phyloP scores from a whole-genome alignment of 2,329 filamentous ascomycete genomes.

The Aureobasidium zeae region DNA sequence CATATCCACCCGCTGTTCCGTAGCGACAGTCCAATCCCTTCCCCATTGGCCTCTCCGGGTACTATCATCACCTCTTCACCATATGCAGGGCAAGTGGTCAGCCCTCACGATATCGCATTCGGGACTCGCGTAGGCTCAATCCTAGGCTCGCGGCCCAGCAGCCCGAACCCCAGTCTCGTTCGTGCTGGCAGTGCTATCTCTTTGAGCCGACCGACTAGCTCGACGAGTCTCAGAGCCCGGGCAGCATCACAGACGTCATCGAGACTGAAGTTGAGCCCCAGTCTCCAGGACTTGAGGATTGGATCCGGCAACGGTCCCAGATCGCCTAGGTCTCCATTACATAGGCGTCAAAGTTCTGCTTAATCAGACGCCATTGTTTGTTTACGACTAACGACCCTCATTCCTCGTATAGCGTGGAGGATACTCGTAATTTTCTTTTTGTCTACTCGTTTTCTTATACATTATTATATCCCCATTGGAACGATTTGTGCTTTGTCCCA shows the following conservation, averaged over 20 bases:
- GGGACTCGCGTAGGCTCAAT: conserved; percentile 7
- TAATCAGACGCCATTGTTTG: background rate
- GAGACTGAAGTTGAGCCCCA: conserved; percentile 6
- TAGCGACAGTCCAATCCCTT: conserved; percentile 59
- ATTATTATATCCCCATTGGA: conserved; percentile 2
- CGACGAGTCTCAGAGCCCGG: conserved; percentile 8
- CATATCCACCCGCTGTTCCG: conserved; percentile 73
- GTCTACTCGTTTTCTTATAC: background rate
- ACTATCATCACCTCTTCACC: conserved; percentile 64
- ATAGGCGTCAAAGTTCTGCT: conserved; percentile 10
- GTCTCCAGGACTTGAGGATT: conserved; percentile 3
- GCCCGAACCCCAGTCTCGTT: background rate
- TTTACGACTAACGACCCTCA: background rate
- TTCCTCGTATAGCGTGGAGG: too few species aligned
- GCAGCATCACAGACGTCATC: conserved; percentile 2
- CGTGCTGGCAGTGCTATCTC: conserved; percentile 1
- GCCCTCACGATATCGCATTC: conserved; percentile 4
- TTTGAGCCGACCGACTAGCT: conserved; percentile 10
- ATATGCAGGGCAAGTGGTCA: conserved; percentile 55
- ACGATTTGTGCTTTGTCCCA: conserved; percentile 1
- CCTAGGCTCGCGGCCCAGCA: conserved; percentile 2
- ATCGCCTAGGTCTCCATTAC: background rate
- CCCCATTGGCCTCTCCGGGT: conserved; percentile 54
- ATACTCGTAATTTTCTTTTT: background rate
- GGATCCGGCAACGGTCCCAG: background rate